Conservation (phyloP, 2,329 filamentous ascomycete genomes). For the Aspergillus amoenus region DNA sequence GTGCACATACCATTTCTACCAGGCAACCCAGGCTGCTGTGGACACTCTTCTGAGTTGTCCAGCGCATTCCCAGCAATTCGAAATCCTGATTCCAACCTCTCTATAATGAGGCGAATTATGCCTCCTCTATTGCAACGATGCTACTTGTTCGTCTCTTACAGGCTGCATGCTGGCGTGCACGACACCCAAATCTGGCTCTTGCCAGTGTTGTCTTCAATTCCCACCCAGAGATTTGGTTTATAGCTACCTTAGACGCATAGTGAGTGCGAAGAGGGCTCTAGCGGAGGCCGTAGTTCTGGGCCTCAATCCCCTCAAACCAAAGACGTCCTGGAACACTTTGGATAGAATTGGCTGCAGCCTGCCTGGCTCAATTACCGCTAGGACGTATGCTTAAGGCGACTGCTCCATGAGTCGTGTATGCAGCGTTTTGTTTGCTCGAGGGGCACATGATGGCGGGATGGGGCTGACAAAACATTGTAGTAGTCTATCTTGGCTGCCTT, state of each 20-base stretch:
- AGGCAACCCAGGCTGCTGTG: not conserved
- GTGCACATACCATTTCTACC: not conserved
- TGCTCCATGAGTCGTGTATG: not conserved
- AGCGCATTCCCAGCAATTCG: not conserved
- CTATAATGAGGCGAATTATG: constrained; percentile 7
- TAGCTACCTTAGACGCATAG: no score
- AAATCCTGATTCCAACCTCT: not conserved
- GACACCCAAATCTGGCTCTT: not conserved
- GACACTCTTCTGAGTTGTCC: not conserved
- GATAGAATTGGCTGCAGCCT: no score
- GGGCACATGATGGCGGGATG: not conserved
- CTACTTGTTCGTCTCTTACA: constrained; percentile 20
- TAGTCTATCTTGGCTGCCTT: not conserved
- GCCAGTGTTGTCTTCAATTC: not conserved
- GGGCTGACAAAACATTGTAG: not conserved
- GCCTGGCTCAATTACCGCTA: no score
- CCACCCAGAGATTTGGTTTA: not conserved
- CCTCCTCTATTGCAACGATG: not conserved
- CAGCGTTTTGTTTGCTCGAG: not conserved
- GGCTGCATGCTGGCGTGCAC: not conserved
- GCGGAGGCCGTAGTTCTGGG: no score
- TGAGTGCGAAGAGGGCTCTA: no score
- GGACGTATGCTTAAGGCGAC: no score
- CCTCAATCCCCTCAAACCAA: no score
- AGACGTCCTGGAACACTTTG: no score